Base-by-base conservation (phyloP, 495 filamentous ascomycete genomes). In the Penicillium egyptiacum region DNA sequence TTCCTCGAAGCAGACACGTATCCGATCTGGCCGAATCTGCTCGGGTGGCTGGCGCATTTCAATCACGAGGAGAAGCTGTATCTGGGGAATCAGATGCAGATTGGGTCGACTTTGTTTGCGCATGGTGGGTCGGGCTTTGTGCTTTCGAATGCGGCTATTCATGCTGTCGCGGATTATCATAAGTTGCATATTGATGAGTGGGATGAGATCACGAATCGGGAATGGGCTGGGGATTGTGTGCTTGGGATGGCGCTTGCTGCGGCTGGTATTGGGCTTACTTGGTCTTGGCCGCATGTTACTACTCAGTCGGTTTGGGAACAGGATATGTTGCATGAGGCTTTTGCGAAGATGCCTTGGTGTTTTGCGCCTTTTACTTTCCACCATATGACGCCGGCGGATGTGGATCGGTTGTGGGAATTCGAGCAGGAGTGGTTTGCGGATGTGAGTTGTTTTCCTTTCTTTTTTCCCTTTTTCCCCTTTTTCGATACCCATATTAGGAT, bases 1-100 rank as follows among this genome's bases (percentile, higher is more conserved):
- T 88, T 88, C 66, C 79, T 86, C 63, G 86, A 88, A 57, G 81
- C 82, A 0, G 86, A 90, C 65, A 86, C 86, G 1, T 88, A 86
- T 61, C 62, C 86, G 23, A 71, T 87, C 44, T 88, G 84, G 84
- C 73, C 79, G 61, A 86, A 83, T 47, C 64, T 88, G 50, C 71
- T 86, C 30, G 73, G 70, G n/a, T 86, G 82, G 70, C 63, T 88
- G 26, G 63, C 55, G 20, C 69, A 70, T 26, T 70, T 87, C 10
- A 77, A 85, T 56, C 70, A 77, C 11, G 55, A 68, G 8, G 58
- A 74, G 19, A 71, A 77, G 31, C 60, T 76, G 25, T 88, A 88
- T 64, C 71, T 87, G 26, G 85, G 84, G 0, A 75, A 72, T 42
- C 74, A 80, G 70, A 76, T 82, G 73, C 71, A 72, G 58, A 76